Base-by-base conservation (phyloP, 108 stramenopile genomes). In the Stephanodiscus triporus region DNA sequence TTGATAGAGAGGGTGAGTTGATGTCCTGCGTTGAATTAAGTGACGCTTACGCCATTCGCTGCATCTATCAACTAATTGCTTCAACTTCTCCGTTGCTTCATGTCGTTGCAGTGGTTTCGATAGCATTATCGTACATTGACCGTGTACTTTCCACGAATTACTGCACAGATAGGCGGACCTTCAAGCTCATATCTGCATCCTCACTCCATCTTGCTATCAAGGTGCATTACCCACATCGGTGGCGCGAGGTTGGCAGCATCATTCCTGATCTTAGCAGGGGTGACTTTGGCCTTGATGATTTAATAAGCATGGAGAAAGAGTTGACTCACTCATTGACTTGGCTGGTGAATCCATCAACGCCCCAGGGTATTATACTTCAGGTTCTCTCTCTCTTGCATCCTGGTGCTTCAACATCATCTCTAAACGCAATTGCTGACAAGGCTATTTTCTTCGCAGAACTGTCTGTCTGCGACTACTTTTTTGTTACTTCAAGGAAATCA, bases 161-260 rank as follows among this genome's bases (percentile, higher is more conserved):
- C 22, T 74, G 79, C 48, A 63, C 89, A n/a, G 85, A 89, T 56
- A 80, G 84, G 50, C 84, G 86, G 23, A 70, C 73, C 38, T 94
- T 89, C 69, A 90, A 95, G 57, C 84, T 95, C 22, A 80, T 88
- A 26, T 88, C 90, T 23, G 88, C 89, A 77, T 81, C 94, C 10
- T 80, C 88, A 23, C 77, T 95, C 9, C 91, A 95, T 67, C 73
- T 95, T 17, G 86, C 91, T 19, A 85, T 91, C 57, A 95, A 95
- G 78, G 34, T 91, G n/a, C 73, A 88, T 56, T 70, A 34, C 16
- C 84, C 88, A 22, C 76, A 86, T 66, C 73, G 77, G 48, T 70
- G 69, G 62, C 73, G 81, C n/a, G 87, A 88, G 10, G 62, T 80
- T 22, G 64, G 61, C 34, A 54, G 50, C 29, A 48, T 88, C 1